Base-by-base conservation (phyloP, 352 stramenopile species). In the Phytophthora niederhauseri region DNA sequence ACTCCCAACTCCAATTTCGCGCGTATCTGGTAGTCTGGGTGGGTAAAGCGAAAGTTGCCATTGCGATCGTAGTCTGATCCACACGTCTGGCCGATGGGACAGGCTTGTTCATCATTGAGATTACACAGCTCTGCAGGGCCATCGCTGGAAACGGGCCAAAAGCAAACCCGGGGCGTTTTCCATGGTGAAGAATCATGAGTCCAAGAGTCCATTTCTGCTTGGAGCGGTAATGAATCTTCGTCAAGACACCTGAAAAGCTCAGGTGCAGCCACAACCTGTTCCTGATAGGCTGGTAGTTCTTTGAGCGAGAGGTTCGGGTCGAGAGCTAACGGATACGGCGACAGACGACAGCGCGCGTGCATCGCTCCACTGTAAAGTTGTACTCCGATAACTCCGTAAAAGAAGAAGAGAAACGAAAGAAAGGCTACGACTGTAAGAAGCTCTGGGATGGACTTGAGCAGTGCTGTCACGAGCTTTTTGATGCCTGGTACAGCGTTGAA, bases 141-240 rank as follows among this genome's bases (percentile, higher is more conserved):
- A 65, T 98, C 90, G 4, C 79, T 56, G 54, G 96, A 87, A 46
- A 98, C 66, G 1, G 92, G 91, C 93, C 93, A 98, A 58, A 94
- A 96, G 61, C 93, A 98, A 46, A 87, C 46, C 45, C 85, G 84
- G 19, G 87, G 74, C 0, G 24, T 87, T 15, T 45, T 71, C 84
- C 81, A 92, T 15, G 77, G 69, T 1, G 78, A 86, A 9, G 75
- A 73, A 38, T 85, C 73, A 49, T 88, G 81, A 0, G 57, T 85
- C 80, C 78, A 88, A 1, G 56, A 57, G 11, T 66, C 45, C 14
- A 70, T 60, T 15, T 72, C 51, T 14, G 81, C 20, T 19, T 77
- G 68, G 22, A 56, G 30, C 4, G 56, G 55, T 17, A 34, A 30
- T 20, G 19, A 38, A 38, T 36, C 78, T 68, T 1, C 28, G 45